Conservation (phyloP, 164 flowering plant genomes). For the Magnolia officinalis region DNA sequence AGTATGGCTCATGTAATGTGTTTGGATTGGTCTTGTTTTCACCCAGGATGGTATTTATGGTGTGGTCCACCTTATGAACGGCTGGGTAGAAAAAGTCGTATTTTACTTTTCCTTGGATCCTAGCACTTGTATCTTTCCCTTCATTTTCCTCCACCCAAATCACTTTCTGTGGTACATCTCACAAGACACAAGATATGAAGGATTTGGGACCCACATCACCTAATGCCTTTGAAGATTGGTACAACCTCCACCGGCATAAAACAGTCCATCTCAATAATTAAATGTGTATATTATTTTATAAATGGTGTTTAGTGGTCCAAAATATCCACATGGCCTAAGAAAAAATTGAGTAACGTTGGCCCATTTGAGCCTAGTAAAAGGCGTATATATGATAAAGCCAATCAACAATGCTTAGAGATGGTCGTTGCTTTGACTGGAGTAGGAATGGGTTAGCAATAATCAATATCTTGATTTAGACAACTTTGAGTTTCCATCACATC, state of each 20-base stretch:
- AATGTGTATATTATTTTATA: neutral
- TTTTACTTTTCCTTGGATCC: neutral
- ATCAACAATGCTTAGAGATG: neutral
- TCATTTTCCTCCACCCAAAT: neutral
- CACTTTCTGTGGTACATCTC: neutral
- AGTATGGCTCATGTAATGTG: too few species aligned
- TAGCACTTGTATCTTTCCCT: neutral
- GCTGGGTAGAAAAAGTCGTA: neutral
- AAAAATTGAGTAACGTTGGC: neutral
- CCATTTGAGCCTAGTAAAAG: neutral
- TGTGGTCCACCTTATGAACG: too few species aligned
- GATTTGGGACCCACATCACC: conserved; percentile 3
- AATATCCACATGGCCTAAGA: neutral
- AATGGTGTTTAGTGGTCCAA: neutral
- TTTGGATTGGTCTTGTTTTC: too few species aligned
- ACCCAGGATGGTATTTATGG: too few species aligned
- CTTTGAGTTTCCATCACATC: too few species aligned
- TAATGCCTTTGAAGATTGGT: neutral
- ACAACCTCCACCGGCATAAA: neutral
- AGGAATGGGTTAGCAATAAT: neutral
- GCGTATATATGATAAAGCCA: neutral
- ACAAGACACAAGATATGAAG: neutral
- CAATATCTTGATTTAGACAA: neutral
- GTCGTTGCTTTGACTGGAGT: neutral
- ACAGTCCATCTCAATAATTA: neutral